Evolutionary conservation across 345 rosid genomes (phyloP), one percentile per base, ranked within the genome.

Genomic region (Boechera retrofracta): DNA sequence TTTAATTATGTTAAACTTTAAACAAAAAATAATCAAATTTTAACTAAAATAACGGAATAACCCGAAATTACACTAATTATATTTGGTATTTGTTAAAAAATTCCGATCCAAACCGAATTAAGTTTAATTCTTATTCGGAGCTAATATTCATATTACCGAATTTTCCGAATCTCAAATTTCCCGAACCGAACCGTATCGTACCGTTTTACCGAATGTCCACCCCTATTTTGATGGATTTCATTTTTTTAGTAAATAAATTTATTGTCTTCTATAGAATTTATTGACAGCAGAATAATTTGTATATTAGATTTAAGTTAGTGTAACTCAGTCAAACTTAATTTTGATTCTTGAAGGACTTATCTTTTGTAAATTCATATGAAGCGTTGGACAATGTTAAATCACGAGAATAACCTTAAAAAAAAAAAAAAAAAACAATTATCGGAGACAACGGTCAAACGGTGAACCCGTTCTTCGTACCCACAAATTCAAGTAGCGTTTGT

Each of bases 401-500:
- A 56, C 66, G 39, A 71, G 11, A 38, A 64, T 55, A 39, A 4
- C 60, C 65, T 62, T 21, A 21, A 21, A 21, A 21, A 60, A 2
- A 26, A 48, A 48, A 28, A 29, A 10, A 39, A 28, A 28, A 28
- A 28, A 2, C 13, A 39, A 39, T 16, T 2, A 24, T 57, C 0
- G 44, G 2, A 48, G 18, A 33, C 59, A 79, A 73, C 74, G 78
- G 78, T 67, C 74, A 73, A 52, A 74, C 82, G 74, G 7, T 58
- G 67, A 79, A 73, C 71, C 35, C 73, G 82, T 79, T 79, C 82
- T 57, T 78, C 70, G 51, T 53, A 62, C 64, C 76, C 49, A 5
- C 18, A 44, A 44, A 42, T 29, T 33, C 56, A 24, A 49, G 82
- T 82, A 82, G 83, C 86, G 83, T 90, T 78, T 68, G 60, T 64